These are phyloP conservation scores for Saccharomycopsis malanga DNA, from an alignment of 805 yeast species.

Conservation along the genomic window DNA sequence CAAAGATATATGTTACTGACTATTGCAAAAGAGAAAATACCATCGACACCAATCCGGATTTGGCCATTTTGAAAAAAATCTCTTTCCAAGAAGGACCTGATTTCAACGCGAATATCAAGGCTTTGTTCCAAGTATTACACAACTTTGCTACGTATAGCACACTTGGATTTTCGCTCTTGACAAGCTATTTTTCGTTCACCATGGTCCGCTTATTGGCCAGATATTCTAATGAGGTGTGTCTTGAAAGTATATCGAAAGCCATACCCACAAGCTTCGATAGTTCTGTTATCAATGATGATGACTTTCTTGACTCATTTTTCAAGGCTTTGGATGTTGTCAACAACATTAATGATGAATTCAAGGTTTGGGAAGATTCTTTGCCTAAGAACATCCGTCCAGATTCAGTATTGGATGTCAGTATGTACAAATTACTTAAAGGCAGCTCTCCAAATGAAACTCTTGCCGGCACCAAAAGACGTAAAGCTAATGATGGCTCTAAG, in stretches of 20 bases:
- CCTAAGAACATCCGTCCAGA: constrained; percentile 18
- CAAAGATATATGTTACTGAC: constrained; percentile 3
- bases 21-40: constrained; percentile 5
- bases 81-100: not conserved
- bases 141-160: constrained; percentile 9
- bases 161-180: constrained; percentile 13
- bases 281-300: constrained; percentile 9
- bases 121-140: constrained; percentile 9
- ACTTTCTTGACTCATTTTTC: constrained; percentile 7
- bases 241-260: not conserved
- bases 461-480: not conserved
- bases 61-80: not conserved
- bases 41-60: not conserved
- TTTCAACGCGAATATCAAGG: not conserved
- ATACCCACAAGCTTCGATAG: not conserved
- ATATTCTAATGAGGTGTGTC: constrained; percentile 4
- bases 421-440: not conserved
- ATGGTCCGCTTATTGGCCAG: constrained; percentile 1
- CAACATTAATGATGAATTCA: constrained; percentile 10
- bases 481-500: not conserved
- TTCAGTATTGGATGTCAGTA: constrained; percentile 5
- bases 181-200: constrained; percentile 7
- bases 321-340: constrained; percentile 13
- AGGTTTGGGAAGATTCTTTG: constrained; percentile 11
- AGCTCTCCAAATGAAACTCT: not conserved